These are phyloP conservation scores for Sarocladium oryzae DNA, from an alignment of 2,329 filamentous ascomycete species.

Conservation along the genomic window DNA sequence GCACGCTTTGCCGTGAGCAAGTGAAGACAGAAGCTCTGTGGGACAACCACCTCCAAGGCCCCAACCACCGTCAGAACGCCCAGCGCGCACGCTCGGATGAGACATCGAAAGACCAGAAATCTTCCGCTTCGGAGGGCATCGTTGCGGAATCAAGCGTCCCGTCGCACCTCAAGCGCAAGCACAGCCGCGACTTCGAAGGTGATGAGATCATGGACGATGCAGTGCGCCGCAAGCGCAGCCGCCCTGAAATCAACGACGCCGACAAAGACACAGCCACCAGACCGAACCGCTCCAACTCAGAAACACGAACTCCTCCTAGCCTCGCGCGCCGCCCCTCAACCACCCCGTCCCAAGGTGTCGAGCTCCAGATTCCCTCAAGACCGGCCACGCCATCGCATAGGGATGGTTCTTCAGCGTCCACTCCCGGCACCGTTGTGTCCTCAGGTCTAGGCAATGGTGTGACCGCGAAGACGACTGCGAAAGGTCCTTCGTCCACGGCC, in stretches of 20 bases:
- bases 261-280: slow-evolving; percentile 17
- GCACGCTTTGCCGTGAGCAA: slow-evolving; percentile 57
- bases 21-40: slow-evolving; percentile 62
- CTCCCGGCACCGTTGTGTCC: slow-evolving; percentile 19
- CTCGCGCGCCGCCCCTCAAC: slow-evolving; percentile 41
- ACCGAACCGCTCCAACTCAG: slow-evolving; percentile 12
- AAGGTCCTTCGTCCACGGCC: neutral
- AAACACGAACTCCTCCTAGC: slow-evolving; percentile 31
- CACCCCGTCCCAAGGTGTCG: slow-evolving; percentile 48
- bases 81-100: slow-evolving; percentile 9
- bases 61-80: slow-evolving; percentile 35
- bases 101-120: neutral
- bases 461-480: neutral
- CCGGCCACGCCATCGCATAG: slow-evolving; percentile 51
- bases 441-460: neutral
- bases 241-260: slow-evolving; percentile 23
- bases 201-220: slow-evolving; percentile 21
- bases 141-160: neutral
- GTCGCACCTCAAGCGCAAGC: slow-evolving; percentile 26
- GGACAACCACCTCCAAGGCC: slow-evolving; percentile 53
- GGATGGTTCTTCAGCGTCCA: slow-evolving; percentile 36
- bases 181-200: slow-evolving; percentile 26
- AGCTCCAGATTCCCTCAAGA: slow-evolving; percentile 57
- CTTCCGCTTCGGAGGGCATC: neutral
- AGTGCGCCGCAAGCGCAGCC: slow-evolving; percentile 40